Percentiles rank a stretch among this genome's conserved stretches.
Conservation (phyloP, 164 flowering plant genomes). For the Annona cherimola region DNA sequence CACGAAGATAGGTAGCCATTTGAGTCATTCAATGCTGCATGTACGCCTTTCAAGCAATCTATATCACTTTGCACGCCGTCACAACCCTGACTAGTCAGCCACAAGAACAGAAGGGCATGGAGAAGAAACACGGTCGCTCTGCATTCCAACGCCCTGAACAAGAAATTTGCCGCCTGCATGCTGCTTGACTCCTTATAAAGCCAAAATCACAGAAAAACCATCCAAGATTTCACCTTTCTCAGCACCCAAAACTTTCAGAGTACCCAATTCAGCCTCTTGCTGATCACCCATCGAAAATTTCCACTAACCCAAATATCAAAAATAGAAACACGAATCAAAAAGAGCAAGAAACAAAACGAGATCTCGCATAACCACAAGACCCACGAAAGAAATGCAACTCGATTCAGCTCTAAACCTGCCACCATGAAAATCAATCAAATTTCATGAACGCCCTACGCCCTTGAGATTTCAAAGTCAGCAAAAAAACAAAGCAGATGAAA, state of each 20-base stretch:
- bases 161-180: not conserved
- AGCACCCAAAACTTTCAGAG: not conserved
- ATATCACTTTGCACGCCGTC: constrained; percentile 36
- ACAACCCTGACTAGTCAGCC: constrained; percentile 10
- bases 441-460: not conserved
- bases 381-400: not conserved
- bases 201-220: not conserved
- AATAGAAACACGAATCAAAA: not conserved
- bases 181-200: not conserved
- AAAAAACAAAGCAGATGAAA: not conserved
- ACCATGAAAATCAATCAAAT: not conserved
- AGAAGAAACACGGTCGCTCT: constrained; percentile 1
- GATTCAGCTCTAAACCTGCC: constrained; percentile 2
- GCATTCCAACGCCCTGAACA: not conserved
- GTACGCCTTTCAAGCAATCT: constrained; percentile 44
- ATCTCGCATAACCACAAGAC: not conserved
- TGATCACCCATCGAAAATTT: not conserved
- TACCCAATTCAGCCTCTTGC: not conserved
- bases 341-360: not conserved
- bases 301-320: not conserved
- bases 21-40: constrained; percentile 45
- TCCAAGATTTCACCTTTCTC: not conserved
- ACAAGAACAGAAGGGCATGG: not conserved
- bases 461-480: no score
- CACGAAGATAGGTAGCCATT: constrained; percentile 36